phyloP scores from a whole-genome alignment of 1,284 basidiomycete species.

The Pyrrhoderma lamaoense region DNA sequence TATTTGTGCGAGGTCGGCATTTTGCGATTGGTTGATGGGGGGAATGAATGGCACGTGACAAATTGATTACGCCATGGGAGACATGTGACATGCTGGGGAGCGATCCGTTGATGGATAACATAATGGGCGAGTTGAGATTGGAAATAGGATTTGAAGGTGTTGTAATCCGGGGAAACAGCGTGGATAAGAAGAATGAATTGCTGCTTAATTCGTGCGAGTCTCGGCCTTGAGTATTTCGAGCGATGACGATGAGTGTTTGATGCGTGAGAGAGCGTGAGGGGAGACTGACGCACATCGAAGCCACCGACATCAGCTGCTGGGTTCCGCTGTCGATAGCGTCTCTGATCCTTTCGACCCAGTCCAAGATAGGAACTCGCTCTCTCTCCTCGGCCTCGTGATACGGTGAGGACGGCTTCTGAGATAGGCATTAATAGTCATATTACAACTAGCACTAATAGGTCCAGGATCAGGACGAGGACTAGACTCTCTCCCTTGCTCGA shows the following conservation, averaged over 20 bases:
- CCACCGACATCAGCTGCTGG: too few relatives aligned
- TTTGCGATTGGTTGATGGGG: slow-evolving; percentile 22
- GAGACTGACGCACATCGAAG: slow-evolving; percentile 7
- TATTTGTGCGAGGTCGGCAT: slow-evolving; percentile 23
- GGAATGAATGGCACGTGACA: too few relatives aligned
- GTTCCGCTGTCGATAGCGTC: too few relatives aligned
- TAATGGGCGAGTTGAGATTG: slow-evolving; percentile 20
- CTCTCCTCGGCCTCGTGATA: not conserved
- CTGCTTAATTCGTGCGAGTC: not conserved
- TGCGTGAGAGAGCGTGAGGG: not conserved
- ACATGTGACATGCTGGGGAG: not conserved
- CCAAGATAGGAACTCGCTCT: not conserved
- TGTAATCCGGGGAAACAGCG: not conserved
- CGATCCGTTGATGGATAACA: not conserved
- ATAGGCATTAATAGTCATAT: too few relatives aligned
- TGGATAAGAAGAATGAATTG: not conserved
- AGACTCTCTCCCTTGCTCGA: too few relatives aligned
- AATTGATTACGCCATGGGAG: too few relatives aligned
- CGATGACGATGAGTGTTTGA: slow-evolving; percentile 16
- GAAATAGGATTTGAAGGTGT: not conserved
- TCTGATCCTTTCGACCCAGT: too few relatives aligned
- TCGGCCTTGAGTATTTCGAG: not conserved
- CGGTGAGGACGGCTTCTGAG: not conserved
- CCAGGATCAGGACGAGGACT: too few relatives aligned
- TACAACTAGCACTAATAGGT: too few relatives aligned